Conservation (phyloP, 2,329 filamentous ascomycete genomes). For the Apiospora pterosperma region DNA sequence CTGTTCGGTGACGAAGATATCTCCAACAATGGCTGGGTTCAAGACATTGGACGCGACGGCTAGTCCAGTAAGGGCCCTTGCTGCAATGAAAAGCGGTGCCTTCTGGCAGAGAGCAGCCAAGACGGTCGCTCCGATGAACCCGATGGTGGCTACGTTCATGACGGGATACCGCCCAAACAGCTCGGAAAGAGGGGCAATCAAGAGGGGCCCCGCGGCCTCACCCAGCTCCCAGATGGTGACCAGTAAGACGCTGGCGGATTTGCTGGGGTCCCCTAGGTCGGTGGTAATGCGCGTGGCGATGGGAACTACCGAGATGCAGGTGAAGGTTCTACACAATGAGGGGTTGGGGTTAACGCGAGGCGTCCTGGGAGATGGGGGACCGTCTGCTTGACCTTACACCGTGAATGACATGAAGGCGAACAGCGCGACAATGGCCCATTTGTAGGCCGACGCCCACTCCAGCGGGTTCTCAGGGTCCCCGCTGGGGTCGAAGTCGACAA, state of each 20-base stretch:
- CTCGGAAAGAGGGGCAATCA: conserved; percentile 63
- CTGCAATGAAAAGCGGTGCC: conserved; percentile 44
- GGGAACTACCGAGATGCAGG: conserved; percentile 53
- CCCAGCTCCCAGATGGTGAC: conserved; percentile 71
- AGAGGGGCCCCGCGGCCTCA: conserved; percentile 55
- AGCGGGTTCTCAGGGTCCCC: conserved; percentile 49
- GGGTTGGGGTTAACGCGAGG: background rate
- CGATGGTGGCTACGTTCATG: conserved; percentile 48
- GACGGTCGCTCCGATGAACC: conserved; percentile 47
- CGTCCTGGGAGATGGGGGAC: background rate
- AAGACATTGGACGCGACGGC: conserved; percentile 63
- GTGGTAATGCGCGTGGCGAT: conserved; percentile 48
- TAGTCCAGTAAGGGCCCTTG: conserved; percentile 57
- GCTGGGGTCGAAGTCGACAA: conserved; percentile 42
- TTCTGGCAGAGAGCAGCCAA: conserved; percentile 43
- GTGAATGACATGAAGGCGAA: conserved; percentile 54
- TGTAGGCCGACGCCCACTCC: conserved; percentile 49
- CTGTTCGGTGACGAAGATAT: conserved; percentile 56
- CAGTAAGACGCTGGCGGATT: conserved; percentile 54
- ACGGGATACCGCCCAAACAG: conserved; percentile 53
- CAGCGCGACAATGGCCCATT: conserved; percentile 50
- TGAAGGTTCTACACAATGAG: conserved; percentile 45
- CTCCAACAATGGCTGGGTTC: conserved; percentile 61
- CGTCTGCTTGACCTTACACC: conserved; percentile 38
- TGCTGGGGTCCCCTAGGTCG: conserved; percentile 40